Percentiles rank a stretch among this genome's conserved stretches.
Evolutionary conservation across 2,329 filamentous ascomycete species (phyloP).

Genomic region (Sclerotinia trifoliorum): DNA sequence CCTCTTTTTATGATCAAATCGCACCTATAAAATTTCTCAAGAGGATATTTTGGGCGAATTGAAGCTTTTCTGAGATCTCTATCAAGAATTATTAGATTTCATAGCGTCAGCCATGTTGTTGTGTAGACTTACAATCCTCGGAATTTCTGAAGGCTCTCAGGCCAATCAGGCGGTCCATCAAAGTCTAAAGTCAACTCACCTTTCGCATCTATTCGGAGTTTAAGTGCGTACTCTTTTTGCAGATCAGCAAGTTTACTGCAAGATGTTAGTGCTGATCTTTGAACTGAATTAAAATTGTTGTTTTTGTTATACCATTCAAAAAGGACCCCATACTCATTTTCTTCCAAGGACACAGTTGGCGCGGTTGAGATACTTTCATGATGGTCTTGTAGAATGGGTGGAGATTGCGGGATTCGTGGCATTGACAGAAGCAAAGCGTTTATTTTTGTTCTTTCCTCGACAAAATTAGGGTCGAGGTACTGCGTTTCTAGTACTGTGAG

Average conservation of each 20-base stretch:
- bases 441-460: neutral
- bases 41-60: neutral
- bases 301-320: slow-evolving; percentile 5
- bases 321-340: slow-evolving; percentile 7
- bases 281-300: accelerated
- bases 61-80: slow-evolving; percentile 9
- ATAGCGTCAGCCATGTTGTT: neutral
- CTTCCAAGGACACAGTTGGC: neutral
- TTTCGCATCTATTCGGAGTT: slow-evolving; percentile 4
- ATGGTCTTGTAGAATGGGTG: neutral
- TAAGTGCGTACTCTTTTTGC: neutral
- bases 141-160: neutral
- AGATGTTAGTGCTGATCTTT: neutral
- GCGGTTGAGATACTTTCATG: slow-evolving; percentile 10
- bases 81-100: neutral
- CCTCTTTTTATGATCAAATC: neutral
- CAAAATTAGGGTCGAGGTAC: slow-evolving; percentile 1
- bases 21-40: neutral
- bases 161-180: neutral
- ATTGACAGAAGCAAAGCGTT: neutral
- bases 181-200: slow-evolving; percentile 10
- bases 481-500: slow-evolving; percentile 9
- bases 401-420: neutral
- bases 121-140: neutral
- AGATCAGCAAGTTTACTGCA: neutral